These are phyloP conservation scores for Calonectria crousiana DNA, from an alignment of 2,329 filamentous ascomycete genomes.

Conservation along the genomic window DNA sequence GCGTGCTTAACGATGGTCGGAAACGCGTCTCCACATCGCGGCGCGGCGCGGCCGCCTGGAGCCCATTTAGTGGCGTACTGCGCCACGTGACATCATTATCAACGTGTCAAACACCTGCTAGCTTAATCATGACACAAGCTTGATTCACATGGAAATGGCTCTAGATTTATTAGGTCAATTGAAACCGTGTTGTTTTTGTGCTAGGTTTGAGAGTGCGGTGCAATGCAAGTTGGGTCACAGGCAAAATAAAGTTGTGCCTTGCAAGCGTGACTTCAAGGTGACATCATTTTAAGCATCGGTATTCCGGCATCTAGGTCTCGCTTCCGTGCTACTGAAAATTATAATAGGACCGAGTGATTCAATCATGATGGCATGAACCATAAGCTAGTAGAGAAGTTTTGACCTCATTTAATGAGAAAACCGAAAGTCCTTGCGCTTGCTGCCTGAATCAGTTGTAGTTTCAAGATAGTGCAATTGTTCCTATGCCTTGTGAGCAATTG, in stretches of 20 bases:
- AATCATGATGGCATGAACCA: background rate
- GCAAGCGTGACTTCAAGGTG: background rate
- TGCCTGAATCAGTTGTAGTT: conserved; percentile 28
- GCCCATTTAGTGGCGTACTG: background rate
- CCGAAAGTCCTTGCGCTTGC: conserved; percentile 31
- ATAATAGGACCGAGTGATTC: background rate
- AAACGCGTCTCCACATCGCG: conserved; percentile 41
- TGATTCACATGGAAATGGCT: background rate
- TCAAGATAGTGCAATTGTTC: conserved; percentile 26
- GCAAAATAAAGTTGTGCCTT: background rate
- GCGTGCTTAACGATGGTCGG: background rate
- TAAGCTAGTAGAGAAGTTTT: background rate
- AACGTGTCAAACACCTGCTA: background rate
- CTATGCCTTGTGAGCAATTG: background rate
- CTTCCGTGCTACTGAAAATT: background rate
- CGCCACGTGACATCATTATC: conserved; percentile 15
- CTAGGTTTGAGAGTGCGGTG: background rate
- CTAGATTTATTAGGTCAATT: background rate
- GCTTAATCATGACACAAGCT: background rate
- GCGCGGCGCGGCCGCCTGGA: conserved; percentile 31
- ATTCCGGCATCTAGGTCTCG: background rate
- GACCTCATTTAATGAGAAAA: conserved; percentile 31
- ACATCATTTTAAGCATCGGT: too few species aligned
- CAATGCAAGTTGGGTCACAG: too few species aligned
- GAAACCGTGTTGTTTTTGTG: background rate